Evolutionary conservation across 345 rosid species (phyloP).

Genomic region (Chamaenerion angustifolium): DNA sequence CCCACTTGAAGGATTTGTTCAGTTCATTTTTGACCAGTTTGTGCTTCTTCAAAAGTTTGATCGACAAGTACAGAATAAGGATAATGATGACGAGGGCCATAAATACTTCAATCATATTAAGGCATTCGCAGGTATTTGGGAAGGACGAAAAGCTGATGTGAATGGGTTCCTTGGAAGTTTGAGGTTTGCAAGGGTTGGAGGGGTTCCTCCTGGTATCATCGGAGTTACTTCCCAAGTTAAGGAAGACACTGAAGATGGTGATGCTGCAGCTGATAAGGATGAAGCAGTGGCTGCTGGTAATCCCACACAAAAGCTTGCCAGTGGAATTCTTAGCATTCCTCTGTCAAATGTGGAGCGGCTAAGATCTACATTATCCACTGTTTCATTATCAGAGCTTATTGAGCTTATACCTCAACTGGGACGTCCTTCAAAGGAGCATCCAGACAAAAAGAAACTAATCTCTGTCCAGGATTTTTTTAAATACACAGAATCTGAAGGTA

Average conservation of each 20-base stretch:
- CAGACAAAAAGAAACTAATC: slow-evolving; percentile 86
- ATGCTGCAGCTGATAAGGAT: slow-evolving; percentile 19
- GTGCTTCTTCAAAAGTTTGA: slow-evolving; percentile 54
- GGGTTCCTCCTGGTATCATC: slow-evolving; percentile 62
- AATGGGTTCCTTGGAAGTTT: slow-evolving; percentile 71
- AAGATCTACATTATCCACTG: slow-evolving; percentile 31
- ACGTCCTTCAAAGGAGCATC: slow-evolving; percentile 70
- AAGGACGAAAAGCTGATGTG: slow-evolving; percentile 60
- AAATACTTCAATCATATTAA: slow-evolving; percentile 32
- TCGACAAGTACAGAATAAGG: slow-evolving; percentile 27
- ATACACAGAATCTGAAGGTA: slow-evolving; percentile 98
- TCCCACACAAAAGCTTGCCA: slow-evolving; percentile 56
- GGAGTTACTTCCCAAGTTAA: slow-evolving; percentile 49
- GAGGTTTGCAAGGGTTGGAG: slow-evolving; percentile 90
- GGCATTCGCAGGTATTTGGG: slow-evolving; percentile 50
- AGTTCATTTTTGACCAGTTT: slow-evolving; percentile 43
- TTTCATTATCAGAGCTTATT: slow-evolving; percentile 67
- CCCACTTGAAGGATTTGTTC: slow-evolving; percentile 39
- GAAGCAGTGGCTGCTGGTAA: slow-evolving; percentile 41
- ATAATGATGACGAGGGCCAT: slow-evolving; percentile 9
- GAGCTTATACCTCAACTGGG: slow-evolving; percentile 81
- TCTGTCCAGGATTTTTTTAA: slow-evolving; percentile 98
- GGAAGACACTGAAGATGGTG: slow-evolving; percentile 48
- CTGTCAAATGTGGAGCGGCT: slow-evolving; percentile 88
- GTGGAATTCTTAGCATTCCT: slow-evolving; percentile 75